phyloP scores from a whole-genome alignment of 2,329 filamentous ascomycete species.

The Penicillium vulpinum region DNA sequence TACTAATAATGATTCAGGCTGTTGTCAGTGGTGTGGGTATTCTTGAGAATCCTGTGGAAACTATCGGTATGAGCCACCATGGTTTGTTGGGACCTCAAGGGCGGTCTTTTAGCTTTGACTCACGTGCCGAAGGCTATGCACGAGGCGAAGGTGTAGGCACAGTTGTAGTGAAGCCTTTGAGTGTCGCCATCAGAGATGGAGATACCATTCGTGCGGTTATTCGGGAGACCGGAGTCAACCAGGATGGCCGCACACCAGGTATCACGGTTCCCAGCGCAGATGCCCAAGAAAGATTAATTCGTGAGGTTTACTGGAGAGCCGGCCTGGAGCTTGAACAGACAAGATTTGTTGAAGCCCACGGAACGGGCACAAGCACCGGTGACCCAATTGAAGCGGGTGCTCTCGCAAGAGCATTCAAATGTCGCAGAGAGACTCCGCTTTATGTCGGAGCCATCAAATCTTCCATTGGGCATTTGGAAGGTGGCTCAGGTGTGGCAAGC shows the following conservation, averaged over 20 bases:
- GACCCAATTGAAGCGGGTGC: constrained; percentile 36
- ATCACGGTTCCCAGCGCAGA: constrained; percentile 46
- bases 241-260: constrained; percentile 42
- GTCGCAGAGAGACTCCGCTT: constrained; percentile 20
- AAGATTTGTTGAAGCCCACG: constrained; percentile 33
- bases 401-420: constrained; percentile 29
- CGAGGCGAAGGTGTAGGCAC: constrained; percentile 38
- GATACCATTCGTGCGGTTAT: constrained; percentile 39
- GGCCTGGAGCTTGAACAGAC: constrained; percentile 27
- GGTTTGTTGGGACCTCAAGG: constrained; percentile 40
- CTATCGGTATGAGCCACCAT: constrained; percentile 35
- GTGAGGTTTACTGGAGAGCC: constrained; percentile 32
- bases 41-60: constrained; percentile 36
- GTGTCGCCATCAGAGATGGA: constrained; percentile 33
- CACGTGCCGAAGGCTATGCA: constrained; percentile 36
- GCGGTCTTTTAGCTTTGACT: constrained; percentile 34
- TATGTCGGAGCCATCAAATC: constrained; percentile 30
- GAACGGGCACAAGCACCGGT: constrained; percentile 36
- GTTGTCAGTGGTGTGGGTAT: constrained; percentile 42
- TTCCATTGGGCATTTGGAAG: constrained; percentile 32
- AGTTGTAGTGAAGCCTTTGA: constrained; percentile 34
- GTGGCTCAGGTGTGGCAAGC: constrained; percentile 29
- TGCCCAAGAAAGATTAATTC: constrained; percentile 38
- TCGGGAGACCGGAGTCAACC: constrained; percentile 29
- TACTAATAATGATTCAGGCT: constrained; percentile 17